These are phyloP conservation scores for Pilasporangium apinafurcum DNA, from an alignment of 352 stramenopile genomes.

Conservation along the genomic window DNA sequence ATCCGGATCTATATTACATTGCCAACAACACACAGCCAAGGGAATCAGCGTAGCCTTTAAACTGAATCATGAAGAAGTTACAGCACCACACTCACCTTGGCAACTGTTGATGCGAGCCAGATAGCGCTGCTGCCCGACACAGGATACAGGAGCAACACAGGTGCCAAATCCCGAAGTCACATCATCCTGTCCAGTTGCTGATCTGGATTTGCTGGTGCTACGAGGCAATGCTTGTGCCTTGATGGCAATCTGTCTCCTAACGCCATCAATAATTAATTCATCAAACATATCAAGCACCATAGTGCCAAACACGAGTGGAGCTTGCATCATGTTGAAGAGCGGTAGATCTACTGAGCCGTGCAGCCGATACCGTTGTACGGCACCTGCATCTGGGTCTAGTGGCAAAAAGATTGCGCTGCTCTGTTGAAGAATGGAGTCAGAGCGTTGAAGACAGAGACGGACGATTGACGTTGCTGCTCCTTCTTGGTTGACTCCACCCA, in stretches of 20 bases:
- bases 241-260: conserved; percentile 26
- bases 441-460: conserved; percentile 48
- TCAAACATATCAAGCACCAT: conserved; percentile 47
- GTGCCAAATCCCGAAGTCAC: conserved; percentile 1
- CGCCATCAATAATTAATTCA: conserved; percentile 34
- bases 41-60: too few species aligned
- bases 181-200: not conserved
- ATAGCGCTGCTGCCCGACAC: conserved; percentile 37
- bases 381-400: conserved; percentile 30
- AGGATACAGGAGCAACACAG: conserved; percentile 13
- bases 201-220: not conserved
- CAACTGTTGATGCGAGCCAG: conserved; percentile 32
- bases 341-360: conserved; percentile 35
- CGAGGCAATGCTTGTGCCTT: not conserved
- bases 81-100: conserved; percentile 18
- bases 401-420: conserved; percentile 37
- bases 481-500: conserved; percentile 16
- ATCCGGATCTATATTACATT: conserved; percentile 30
- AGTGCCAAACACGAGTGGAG: conserved; percentile 47
- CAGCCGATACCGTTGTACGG: conserved; percentile 39
- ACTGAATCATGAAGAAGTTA: not conserved
- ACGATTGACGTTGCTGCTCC: conserved; percentile 1
- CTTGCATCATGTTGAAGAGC: conserved; percentile 70
- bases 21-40: not conserved
- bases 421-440: conserved; percentile 44